These are phyloP conservation scores for Phytophthora pluvialis DNA, from an alignment of 352 stramenopile species.

Conservation along the genomic window DNA sequence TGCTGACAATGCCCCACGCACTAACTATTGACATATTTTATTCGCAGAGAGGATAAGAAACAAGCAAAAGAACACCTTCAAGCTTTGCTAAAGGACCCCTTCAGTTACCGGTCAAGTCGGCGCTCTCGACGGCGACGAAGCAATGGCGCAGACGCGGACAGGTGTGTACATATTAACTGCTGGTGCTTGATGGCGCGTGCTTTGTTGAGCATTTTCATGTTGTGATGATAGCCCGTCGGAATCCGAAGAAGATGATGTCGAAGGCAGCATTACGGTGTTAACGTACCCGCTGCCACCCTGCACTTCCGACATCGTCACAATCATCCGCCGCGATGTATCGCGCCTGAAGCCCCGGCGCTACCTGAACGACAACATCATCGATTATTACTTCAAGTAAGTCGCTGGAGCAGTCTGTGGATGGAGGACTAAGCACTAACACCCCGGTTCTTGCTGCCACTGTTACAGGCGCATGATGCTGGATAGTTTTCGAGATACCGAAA, in stretches of 20 bases:
- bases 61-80: conserved; percentile 39
- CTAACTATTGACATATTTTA: conserved; percentile 11
- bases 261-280: conserved; percentile 46
- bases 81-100: conserved; percentile 31
- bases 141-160: conserved; percentile 16
- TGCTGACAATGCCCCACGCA: not conserved
- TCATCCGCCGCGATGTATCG: conserved; percentile 64
- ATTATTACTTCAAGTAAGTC: conserved; percentile 92
- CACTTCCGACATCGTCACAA: conserved; percentile 76
- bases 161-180: conserved; percentile 10
- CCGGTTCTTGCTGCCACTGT: not conserved
- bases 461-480: conserved; percentile 65
- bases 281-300: conserved; percentile 81
- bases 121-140: conserved; percentile 11
- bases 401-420: not conserved
- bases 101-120: conserved; percentile 21
- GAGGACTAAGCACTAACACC: conserved; percentile 3
- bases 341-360: conserved; percentile 78
- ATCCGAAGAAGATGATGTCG: conserved; percentile 41
- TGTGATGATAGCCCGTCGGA: conserved; percentile 23
- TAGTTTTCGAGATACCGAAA: conserved; percentile 42
- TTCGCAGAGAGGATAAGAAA: conserved; percentile 31
- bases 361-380: conserved; percentile 93
- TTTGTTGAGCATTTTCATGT: conserved; percentile 7
- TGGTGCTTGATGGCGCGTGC: no score